Evolutionary conservation across 2,329 filamentous ascomycete genomes (phyloP), one percentile per base, ranked within the genome.

Genomic region (Penicillium psychrosexuale): DNA sequence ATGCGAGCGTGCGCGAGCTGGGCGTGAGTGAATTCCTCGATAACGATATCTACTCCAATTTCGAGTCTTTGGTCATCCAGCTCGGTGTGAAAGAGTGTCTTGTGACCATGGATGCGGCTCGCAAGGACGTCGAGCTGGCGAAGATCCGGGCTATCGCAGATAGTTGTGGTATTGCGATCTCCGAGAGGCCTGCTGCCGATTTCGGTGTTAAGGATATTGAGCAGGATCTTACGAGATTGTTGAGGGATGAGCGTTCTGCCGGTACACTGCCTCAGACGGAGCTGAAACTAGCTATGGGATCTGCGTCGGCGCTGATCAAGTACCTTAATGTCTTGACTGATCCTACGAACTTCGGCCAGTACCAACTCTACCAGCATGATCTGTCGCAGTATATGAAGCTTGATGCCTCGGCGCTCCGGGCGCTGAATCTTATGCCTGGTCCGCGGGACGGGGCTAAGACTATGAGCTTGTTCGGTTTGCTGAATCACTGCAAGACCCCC

Each of bases 11-110:
- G 27, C 84, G 94, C 48, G 94, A 99, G 77, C 82, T 99, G 2
- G 94, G 94, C 8, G 91, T 99, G 51, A 96, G 90, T 78, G 95
- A 99, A 70, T 99, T 99, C 62, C 83, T 96, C n/a, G 94, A 99
- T 79, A 99, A 97, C 69, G 94, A 99, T 70, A 81, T 97, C 9
- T 99, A 95, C 77, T 97, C 93, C 49, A 99, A 99, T 72, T 95
- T 99, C 63, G 94, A 99, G 76, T 91, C 92, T 3, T 81, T 99
- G 17, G 84, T 99, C 49, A 99, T 99, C 62, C 95, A 99, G 70
- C 84, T 99, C 3, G 94, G 94, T 6, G 91, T 97, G 19, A 94
- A 91, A 69, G 94, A 99, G 72, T 97, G 92, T 67, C 77, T 99
- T 30, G 76, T 99, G n/a, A 88, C 91, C 65, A 76, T 84, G 19